Conservation (phyloP, 805 yeast genomes). For the Candida takata region DNA sequence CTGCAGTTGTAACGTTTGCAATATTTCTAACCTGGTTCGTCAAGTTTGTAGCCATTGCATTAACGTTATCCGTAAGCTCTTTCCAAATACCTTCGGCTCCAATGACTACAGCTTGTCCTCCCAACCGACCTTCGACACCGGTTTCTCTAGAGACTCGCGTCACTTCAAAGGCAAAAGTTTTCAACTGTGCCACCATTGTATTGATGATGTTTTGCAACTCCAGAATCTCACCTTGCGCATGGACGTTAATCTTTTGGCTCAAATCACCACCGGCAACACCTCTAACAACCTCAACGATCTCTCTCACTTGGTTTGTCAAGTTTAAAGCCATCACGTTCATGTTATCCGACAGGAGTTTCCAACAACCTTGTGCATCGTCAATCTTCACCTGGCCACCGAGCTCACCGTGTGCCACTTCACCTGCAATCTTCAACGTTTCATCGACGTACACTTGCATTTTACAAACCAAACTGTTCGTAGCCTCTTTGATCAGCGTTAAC, state of each 20-base stretch:
- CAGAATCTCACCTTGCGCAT: constrained; percentile 85
- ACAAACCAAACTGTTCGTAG: constrained; percentile 83
- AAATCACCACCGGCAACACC: constrained; percentile 87
- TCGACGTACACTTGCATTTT: constrained; percentile 66
- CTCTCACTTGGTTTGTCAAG: constrained; percentile 82
- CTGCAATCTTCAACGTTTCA: constrained; percentile 70
- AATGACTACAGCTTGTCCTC: constrained; percentile 83
- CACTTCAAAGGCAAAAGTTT: constrained; percentile 81
- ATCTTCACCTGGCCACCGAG: constrained; percentile 84
- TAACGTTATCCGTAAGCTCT: constrained; percentile 83
- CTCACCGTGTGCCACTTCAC: constrained; percentile 85
- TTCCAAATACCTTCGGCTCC: constrained; percentile 91
- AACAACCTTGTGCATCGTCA: constrained; percentile 74
- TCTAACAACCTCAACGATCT: constrained; percentile 82
- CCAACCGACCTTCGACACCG: constrained; percentile 85
- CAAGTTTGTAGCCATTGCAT: constrained; percentile 85
- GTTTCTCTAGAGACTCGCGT: constrained; percentile 87
- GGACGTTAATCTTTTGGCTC: constrained; percentile 77
- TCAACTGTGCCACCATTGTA: constrained; percentile 85
- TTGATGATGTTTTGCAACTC: constrained; percentile 83
- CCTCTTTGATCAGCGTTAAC: constrained; percentile 65
- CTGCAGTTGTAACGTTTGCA: constrained; percentile 81
- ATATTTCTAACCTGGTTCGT: constrained; percentile 86
- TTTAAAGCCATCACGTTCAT: constrained; percentile 88
- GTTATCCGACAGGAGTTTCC: constrained; percentile 83